A percentile compares a stretch with the other conserved stretches of the same genome.
phyloP scores from a whole-genome alignment of 306 rosid species.

The Dalbergia oliveri region DNA sequence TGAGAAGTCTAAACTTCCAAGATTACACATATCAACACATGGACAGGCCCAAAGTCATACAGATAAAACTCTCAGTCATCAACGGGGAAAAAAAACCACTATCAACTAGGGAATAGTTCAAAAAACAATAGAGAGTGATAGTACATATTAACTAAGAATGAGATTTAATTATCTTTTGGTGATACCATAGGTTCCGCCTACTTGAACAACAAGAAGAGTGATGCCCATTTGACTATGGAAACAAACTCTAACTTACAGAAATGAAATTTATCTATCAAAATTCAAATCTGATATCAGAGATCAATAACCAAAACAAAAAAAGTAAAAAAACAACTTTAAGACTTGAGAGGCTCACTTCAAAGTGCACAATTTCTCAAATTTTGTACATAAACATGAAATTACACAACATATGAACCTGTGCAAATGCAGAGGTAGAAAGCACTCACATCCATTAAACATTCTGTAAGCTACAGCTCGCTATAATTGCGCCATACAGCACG shows the following conservation, averaged over 20 bases:
- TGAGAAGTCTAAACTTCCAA: constrained; percentile 7
- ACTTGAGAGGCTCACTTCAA: constrained; percentile 21
- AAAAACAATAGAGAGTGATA: constrained; percentile 17
- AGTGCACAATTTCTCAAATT: background rate
- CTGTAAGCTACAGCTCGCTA: constrained; percentile 81
- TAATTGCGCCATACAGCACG: constrained; percentile 99
- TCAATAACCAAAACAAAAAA: too few species aligned
- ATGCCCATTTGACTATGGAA: background rate
- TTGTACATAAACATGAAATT: constrained; percentile 2
- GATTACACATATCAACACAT: background rate
- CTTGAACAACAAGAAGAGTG: background rate
- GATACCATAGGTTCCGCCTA: background rate
- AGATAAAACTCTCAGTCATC: constrained; percentile 6
- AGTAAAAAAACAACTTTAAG: background rate
- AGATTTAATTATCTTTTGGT: background rate
- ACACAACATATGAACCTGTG: constrained; percentile 5
- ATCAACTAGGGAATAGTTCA: background rate
- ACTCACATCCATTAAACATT: constrained; percentile 60
- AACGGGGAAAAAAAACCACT: background rate
- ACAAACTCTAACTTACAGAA: too few species aligned
- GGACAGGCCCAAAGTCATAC: constrained; percentile 3
- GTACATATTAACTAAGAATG: constrained; percentile 1
- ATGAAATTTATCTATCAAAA: background rate
- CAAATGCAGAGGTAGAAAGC: constrained; percentile 37
- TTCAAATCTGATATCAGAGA: background rate